Base-by-base conservation (phyloP, 2,329 filamentous ascomycete genomes). In the Talaromyces piceae region DNA sequence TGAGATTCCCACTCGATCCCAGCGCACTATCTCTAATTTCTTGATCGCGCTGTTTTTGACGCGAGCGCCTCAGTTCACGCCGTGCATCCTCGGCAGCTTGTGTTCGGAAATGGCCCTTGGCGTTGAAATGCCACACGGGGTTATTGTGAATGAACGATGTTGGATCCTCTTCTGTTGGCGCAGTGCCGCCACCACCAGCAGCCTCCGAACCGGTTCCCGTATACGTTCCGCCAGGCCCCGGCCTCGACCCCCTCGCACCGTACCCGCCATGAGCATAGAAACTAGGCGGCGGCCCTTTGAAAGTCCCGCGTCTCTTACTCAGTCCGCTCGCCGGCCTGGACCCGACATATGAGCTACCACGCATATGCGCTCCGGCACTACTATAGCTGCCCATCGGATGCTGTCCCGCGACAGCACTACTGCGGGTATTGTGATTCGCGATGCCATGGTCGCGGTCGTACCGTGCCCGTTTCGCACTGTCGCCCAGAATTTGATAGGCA, bases 261-360 rank as follows among this genome's bases (percentile, higher is more conserved):
- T 89, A 94, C 3, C 87, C 88, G 4, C 89, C 90, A 55, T 79
- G 83, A 16, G 84, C 79, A 69, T 89, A 96, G 73, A 96, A 97
- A 57, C 83, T 88, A 0, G 91, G 91, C 47, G 93, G 91, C 3
- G 93, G 91, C 0, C 91, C 91, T 18, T 80, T 81, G 68, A 94
- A 96, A 4, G 84, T 77, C 2, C 83, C 81, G 2, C 88, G 77
- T 22, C 91, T 80, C 37, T 85, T 80, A 65, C 84, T 90, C 27
- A 98, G 74, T 0, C 93, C 93, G 1, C 82, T 88, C 0, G 93
- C 83, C 0, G 91, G 83, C 0, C 93, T 81, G 1, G 86, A 73
- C 1, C 75, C 76, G 30, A 73, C 75, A 58, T 78, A 75, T 31
- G 72, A 75, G 33, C 74, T 73, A 20, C 59, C 55, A 9, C 33